Base-by-base conservation (phyloP, 352 stramenopile genomes). In the Globisporangium uncinulatum region DNA sequence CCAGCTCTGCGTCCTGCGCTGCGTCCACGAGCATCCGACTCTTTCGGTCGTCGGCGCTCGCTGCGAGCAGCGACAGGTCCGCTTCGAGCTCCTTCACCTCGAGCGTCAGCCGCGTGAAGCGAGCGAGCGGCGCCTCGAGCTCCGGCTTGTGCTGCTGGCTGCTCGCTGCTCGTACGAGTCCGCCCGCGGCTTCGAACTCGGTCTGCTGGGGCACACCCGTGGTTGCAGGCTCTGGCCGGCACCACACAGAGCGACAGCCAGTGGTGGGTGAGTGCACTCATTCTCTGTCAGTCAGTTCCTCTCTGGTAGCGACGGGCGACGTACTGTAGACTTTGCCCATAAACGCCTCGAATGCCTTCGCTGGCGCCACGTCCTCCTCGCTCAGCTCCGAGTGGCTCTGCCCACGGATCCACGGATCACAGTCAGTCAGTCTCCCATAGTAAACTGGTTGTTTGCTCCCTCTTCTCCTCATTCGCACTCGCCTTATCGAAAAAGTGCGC, bases 271-370 rank as follows among this genome's bases (percentile, higher is more conserved):
- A 37, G 21, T 9, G 13, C 20, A n/a, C 11, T 6, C 49, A 6
- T 5, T 42, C 73, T 67, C n/a, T n/a, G n/a, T n/a, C n/a, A n/a
- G n/a, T n/a, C n/a, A n/a, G n/a, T n/a, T n/a, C n/a, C n/a, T n/a
- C n/a, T n/a, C n/a, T n/a, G n/a, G 8, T 31, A 42, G n/a, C 17
- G 19, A 34, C 11, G 0, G 11, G 29, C 5, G 46, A 51, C 24
- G 32, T 37, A 91, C 81, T 89, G 69, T 91, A 91, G 39, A 91
- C 69, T 72, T 89, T 91, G 65, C 81, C 81, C 81, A 91, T 91
- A 52, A 91, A 91, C 6, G 74, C 81, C 51, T 89, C 81, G 20
- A 91, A 91, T 24, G 81, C 81, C 56, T 81, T 65, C 10, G 63
- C 72, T 11, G 76, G 73, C 17, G 70, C 57, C 6, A 91, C 49